phyloP scores from a whole-genome alignment of 2,329 filamentous ascomycete genomes.

The Talaromyces pinophilus region DNA sequence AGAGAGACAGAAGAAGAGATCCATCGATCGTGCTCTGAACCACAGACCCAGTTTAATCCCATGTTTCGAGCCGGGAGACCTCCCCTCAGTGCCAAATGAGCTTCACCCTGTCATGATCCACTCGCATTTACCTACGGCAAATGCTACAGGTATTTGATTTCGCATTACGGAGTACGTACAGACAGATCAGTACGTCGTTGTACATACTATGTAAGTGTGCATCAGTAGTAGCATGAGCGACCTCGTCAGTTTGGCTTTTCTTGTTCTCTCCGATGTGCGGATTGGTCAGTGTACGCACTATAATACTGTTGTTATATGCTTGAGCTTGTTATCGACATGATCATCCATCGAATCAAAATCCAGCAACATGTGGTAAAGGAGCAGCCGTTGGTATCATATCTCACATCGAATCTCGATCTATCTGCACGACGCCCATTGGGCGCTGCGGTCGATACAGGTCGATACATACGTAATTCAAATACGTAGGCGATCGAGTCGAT shows the following conservation, averaged over 20 bases:
- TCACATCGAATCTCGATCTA: conserved; percentile 9
- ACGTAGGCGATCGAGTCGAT: not conserved
- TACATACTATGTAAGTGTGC: not conserved
- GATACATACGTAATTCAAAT: not conserved
- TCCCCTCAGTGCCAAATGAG: not conserved
- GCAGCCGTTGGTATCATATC: conserved; percentile 9
- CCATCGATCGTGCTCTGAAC: conserved; percentile 20
- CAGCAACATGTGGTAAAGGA: not conserved
- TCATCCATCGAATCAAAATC: not conserved
- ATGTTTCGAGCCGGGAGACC: conserved; percentile 6
- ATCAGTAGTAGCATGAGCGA: not conserved
- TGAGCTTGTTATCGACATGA: not conserved
- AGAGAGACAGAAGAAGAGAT: conserved; percentile 1
- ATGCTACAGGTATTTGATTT: not conserved
- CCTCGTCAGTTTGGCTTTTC: not conserved
- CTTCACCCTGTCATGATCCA: conserved; percentile 4
- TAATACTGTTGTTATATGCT: not conserved
- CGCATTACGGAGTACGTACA: not conserved
- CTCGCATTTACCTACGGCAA: not conserved
- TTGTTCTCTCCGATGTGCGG: not conserved
- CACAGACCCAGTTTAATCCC: conserved; percentile 5
- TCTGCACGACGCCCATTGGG: not conserved
- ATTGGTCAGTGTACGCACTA: not conserved
- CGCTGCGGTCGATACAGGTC: not conserved
- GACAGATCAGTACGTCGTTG: not conserved